These are phyloP conservation scores for Hypoxylon sp. DNA, from an alignment of 2,329 filamentous ascomycete species.

Conservation along the genomic window DNA sequence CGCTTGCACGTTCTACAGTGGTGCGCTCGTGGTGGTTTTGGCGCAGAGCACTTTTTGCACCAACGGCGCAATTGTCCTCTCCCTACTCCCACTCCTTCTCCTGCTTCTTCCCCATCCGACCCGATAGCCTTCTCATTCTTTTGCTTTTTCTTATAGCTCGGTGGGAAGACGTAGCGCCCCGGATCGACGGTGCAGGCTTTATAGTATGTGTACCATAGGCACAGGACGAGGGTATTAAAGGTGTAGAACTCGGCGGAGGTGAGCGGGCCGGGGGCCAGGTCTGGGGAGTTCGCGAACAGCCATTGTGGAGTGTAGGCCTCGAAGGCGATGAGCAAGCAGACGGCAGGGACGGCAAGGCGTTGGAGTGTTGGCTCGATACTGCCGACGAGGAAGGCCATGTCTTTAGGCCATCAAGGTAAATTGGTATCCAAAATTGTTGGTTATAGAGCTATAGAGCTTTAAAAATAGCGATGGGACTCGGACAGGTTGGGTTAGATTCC, in stretches of 20 bases:
- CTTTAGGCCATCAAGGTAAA: constrained; percentile 11
- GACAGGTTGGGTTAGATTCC: constrained; percentile 18
- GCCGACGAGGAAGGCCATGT: constrained; percentile 55
- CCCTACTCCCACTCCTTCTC: constrained; percentile 34
- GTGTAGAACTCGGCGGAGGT: constrained; percentile 68
- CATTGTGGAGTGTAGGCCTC: constrained; percentile 80
- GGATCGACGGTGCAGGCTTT: constrained; percentile 70
- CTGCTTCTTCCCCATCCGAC: constrained; percentile 46
- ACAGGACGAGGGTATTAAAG: constrained; percentile 76
- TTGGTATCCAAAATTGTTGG: not conserved
- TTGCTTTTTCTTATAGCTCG: constrained; percentile 30
- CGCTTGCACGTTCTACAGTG: constrained; percentile 83
- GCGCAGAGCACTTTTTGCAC: constrained; percentile 82
- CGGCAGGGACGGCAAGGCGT: constrained; percentile 76
- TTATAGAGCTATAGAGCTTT: not conserved
- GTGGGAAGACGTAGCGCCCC: constrained; percentile 66
- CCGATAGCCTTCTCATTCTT: constrained; percentile 50
- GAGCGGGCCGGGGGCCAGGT: constrained; percentile 73
- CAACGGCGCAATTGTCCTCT: constrained; percentile 61
- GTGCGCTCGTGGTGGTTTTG: constrained; percentile 83
- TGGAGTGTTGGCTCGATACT: constrained; percentile 58
- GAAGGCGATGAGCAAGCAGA: constrained; percentile 76
- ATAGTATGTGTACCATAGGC: constrained; percentile 79
- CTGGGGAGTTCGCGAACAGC: constrained; percentile 73
- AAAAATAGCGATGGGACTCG: not conserved